A percentile compares a stretch with the other conserved stretches of the same genome.
Conservation (phyloP, 352 stramenopile genomes). For the Globisporangium irregulare region DNA sequence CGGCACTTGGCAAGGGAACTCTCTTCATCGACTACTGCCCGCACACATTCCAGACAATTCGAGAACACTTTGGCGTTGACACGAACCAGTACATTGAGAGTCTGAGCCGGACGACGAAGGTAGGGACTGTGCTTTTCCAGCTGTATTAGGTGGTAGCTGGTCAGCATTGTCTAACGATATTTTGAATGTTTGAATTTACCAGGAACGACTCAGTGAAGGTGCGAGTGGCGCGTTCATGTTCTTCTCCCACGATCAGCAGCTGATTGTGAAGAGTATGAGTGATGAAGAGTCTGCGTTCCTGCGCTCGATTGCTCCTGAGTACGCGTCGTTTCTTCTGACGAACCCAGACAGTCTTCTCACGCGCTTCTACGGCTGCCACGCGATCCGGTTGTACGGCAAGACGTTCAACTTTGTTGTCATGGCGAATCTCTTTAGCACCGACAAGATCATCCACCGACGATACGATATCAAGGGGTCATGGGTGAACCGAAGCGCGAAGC, state of each 20-base stretch:
- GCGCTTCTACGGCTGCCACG: slow-evolving; percentile 83
- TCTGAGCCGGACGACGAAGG: slow-evolving; percentile 79
- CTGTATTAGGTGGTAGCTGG: neutral
- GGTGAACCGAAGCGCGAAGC: slow-evolving; percentile 86
- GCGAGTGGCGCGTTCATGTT: slow-evolving; percentile 89
- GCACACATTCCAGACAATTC: slow-evolving; percentile 84
- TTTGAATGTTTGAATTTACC: neutral
- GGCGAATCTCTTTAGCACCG: slow-evolving; percentile 83
- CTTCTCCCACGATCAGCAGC: slow-evolving; percentile 85
- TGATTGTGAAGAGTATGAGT: slow-evolving; percentile 91
- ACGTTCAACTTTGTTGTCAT: slow-evolving; percentile 91
- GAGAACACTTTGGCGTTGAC: slow-evolving; percentile 80
- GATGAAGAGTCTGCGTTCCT: slow-evolving; percentile 82
- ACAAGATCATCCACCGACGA: slow-evolving; percentile 79
- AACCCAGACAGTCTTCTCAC: slow-evolving; percentile 82
- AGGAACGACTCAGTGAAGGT: slow-evolving; percentile 81
- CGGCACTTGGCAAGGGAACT: slow-evolving; percentile 69
- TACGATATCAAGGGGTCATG: slow-evolving; percentile 90
- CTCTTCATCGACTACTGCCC: slow-evolving; percentile 87
- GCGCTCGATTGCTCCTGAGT: slow-evolving; percentile 75
- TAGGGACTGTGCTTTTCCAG: neutral
- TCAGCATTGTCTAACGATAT: neutral
- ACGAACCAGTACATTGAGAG: slow-evolving; percentile 84
- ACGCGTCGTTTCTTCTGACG: slow-evolving; percentile 77
- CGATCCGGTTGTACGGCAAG: slow-evolving; percentile 83